Percentiles rank a stretch among this genome's conserved stretches.
These are phyloP conservation scores for Monascus ruber DNA, from an alignment of 2,329 filamentous ascomycete genomes.

Conservation along the genomic window DNA sequence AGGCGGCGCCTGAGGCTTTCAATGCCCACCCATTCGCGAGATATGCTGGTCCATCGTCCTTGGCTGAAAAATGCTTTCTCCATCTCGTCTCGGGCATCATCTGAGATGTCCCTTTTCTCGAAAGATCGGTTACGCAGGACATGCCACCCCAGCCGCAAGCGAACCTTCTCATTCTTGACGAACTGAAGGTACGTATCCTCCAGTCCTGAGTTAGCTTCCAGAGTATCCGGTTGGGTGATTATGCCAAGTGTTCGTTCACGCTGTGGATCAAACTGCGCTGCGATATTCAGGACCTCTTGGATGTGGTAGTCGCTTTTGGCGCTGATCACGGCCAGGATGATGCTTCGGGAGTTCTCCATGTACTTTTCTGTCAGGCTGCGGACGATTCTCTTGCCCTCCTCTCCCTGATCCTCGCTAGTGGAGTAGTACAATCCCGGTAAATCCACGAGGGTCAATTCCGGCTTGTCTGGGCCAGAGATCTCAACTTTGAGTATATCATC, in stretches of 20 bases:
- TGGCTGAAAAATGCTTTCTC: slow-evolving; percentile 24
- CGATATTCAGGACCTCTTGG: slow-evolving; percentile 45
- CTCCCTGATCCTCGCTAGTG: slow-evolving; percentile 42
- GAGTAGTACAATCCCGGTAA: slow-evolving; percentile 48
- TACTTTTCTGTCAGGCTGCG: slow-evolving; percentile 41
- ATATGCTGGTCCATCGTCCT: slow-evolving; percentile 15
- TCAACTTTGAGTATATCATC: slow-evolving; percentile 48
- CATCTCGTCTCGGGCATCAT: slow-evolving; percentile 17
- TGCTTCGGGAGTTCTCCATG: slow-evolving; percentile 45
- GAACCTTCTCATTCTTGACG: slow-evolving; percentile 30
- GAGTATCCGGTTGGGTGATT: slow-evolving; percentile 38
- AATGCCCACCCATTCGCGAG: slow-evolving; percentile 18
- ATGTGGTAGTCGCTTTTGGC: slow-evolving; percentile 43
- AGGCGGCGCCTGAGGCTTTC: slow-evolving; percentile 26
- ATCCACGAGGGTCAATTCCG: slow-evolving; percentile 51
- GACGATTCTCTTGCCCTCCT: slow-evolving; percentile 42
- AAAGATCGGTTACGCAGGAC: slow-evolving; percentile 35
- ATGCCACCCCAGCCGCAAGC: slow-evolving; percentile 40
- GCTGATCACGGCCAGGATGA: slow-evolving; percentile 46
- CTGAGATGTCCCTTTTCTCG: slow-evolving; percentile 17
- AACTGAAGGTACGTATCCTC: slow-evolving; percentile 26
- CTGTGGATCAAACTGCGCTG: slow-evolving; percentile 20
- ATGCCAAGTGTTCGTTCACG: slow-evolving; percentile 32
- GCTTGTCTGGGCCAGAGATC: slow-evolving; percentile 48
- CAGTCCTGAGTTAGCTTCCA: slow-evolving; percentile 22